Base-by-base conservation (phyloP, 2,329 filamentous ascomycete genomes). In the Aspergillus nomiae region DNA sequence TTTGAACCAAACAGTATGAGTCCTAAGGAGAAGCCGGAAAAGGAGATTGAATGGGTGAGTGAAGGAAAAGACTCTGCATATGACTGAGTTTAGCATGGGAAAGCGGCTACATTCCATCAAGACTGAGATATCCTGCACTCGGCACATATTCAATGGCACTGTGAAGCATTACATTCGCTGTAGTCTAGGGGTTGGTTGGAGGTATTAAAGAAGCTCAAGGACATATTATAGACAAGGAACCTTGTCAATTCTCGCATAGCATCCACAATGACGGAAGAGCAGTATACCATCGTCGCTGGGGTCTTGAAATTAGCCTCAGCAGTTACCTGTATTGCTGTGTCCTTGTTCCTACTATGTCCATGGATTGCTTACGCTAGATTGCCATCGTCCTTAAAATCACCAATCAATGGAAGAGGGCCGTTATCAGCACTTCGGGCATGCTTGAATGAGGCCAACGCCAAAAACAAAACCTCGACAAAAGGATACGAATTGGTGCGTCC, bases 1-100 rank as follows among this genome's bases (percentile, higher is more conserved):
- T 8, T n/a, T n/a, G 7, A 10, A 10, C 19, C 19, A 4, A 41
- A 41, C n/a, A 1, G 0, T n/a, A n/a, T 19, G 2, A 3, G 16
- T 9, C 16, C 34, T 12, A 36, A 19, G 19, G 34, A 19, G 16
- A 41, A 4, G 26, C 3, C 3, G 16, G 7, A n/a, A 41, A 19
- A 19, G 38, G 38, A 8, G 38, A n/a, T 8, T 41, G 16, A 4
- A 2, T 19, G 7, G 9, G 16, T 41, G 16, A 9, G 16, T 12
- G n/a, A 45, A 46, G 41, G 19, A 19, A 24, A 24, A 12, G 10
- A 11, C 12, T 46, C 10, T 5, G 12, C 43, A n/a, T 46, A 46
- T 46, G 43, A 24, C n/a, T 21, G n/a, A 21, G 12, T n/a, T 24
- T 10, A 24, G 21, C 21, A 7, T 9, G 43, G 4, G 43, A 46